phyloP scores from a whole-genome alignment of 2,329 filamentous ascomycete genomes.

The Hortaea sp. region DNA sequence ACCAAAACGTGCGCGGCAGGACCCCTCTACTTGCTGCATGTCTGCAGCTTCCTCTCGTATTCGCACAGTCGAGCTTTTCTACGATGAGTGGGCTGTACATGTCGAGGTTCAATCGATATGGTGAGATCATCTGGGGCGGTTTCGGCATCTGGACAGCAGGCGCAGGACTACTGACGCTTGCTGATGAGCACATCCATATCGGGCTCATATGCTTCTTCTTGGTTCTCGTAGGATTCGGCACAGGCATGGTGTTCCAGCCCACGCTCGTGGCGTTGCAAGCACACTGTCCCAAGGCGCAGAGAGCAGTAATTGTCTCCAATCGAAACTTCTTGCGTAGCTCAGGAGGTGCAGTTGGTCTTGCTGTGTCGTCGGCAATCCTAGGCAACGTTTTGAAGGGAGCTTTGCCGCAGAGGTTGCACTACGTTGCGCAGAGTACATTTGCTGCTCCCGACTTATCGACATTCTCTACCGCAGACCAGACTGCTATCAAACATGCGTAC shows the following conservation, averaged over 20 bases:
- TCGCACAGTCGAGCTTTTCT: constrained; percentile 37
- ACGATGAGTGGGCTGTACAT: constrained; percentile 48
- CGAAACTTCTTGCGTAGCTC: constrained; percentile 51
- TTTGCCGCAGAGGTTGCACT: constrained; percentile 29
- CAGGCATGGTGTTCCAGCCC: constrained; percentile 45
- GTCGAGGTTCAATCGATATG: constrained; percentile 46
- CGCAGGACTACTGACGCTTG: constrained; percentile 43
- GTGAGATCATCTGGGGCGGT: constrained; percentile 46
- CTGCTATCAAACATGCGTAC: constrained; percentile 41
- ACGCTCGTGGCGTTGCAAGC: constrained; percentile 41
- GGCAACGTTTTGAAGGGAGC: constrained; percentile 22
- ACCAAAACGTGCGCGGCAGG: constrained; percentile 46
- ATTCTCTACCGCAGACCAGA: constrained; percentile 27
- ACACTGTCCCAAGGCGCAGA: constrained; percentile 45
- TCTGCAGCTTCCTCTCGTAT: constrained; percentile 42
- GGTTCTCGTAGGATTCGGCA: constrained; percentile 41
- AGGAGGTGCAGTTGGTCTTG: constrained; percentile 49
- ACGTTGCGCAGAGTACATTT: constrained; percentile 33
- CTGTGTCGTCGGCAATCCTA: constrained; percentile 45
- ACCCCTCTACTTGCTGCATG: constrained; percentile 33
- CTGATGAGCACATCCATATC: constrained; percentile 34
- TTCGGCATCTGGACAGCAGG: constrained; percentile 42
- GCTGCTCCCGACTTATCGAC: constrained; percentile 22
- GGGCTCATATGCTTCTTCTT: constrained; percentile 43
- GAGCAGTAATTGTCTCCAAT: constrained; percentile 52